Conservation (phyloP, 139 green algal genomes). For the Coccomyxa sp. region DNA sequence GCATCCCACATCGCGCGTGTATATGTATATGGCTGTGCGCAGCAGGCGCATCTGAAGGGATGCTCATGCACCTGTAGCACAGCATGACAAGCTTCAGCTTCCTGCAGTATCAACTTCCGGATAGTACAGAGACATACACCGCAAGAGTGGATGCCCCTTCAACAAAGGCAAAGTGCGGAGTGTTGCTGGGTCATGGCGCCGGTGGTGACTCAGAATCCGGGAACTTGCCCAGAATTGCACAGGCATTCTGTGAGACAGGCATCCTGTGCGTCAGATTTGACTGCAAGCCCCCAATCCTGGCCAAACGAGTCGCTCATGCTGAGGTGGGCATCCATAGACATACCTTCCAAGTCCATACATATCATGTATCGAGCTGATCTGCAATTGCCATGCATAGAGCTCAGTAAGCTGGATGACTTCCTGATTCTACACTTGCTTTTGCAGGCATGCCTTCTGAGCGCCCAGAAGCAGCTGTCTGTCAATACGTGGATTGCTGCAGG, state of each 20-base stretch:
- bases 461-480: background rate
- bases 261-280: conserved; percentile 33
- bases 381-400: no score
- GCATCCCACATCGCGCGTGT: no score
- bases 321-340: conserved; percentile 7
- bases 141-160: background rate
- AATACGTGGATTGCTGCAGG: conserved; percentile 19
- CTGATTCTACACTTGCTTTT: background rate
- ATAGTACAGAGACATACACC: conserved; percentile 5
- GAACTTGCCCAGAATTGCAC: conserved; percentile 17
- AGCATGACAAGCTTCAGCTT: no score
- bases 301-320: conserved; percentile 8
- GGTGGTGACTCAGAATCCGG: conserved; percentile 26
- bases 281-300: conserved; percentile 17
- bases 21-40: no score
- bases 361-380: background rate
- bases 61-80: background rate
- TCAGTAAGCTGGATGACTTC: conserved; percentile 3
- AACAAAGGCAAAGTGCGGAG: background rate
- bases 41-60: no score
- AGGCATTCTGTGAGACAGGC: conserved; percentile 10
- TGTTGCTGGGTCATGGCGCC: conserved; percentile 40
- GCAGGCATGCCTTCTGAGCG: background rate
- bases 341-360: background rate
- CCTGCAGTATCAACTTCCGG: no score